Conservation (phyloP, 1,284 basidiomycete genomes). For the Cryptococcus sp. region DNA sequence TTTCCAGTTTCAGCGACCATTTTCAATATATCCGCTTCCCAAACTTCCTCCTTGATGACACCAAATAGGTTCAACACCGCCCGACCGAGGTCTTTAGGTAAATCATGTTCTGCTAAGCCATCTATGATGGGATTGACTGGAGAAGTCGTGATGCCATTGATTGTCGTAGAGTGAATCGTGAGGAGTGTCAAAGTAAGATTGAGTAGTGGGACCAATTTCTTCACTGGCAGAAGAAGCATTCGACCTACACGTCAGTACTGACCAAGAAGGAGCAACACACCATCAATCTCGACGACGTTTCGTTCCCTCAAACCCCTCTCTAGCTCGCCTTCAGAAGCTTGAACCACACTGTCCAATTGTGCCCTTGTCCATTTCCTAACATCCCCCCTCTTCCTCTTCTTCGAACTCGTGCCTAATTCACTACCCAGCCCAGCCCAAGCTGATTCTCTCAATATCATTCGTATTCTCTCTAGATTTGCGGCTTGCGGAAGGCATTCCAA, state of each 20-base stretch:
- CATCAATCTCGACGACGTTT: conserved; percentile 69
- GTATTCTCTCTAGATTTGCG: conserved; percentile 67
- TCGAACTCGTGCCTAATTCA: conserved; percentile 1
- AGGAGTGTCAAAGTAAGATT: conserved; percentile 66
- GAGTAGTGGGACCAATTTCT: conserved; percentile 64
- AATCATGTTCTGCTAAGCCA: conserved; percentile 58
- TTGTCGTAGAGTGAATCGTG: conserved; percentile 28
- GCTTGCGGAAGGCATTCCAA: conserved; percentile 69
- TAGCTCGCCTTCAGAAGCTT: conserved; percentile 58
- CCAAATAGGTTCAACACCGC: conserved; percentile 81
- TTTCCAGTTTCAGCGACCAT: conserved; percentile 48
- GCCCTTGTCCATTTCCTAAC: conserved; percentile 33
- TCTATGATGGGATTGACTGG: conserved; percentile 52
- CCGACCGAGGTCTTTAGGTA: conserved; percentile 57
- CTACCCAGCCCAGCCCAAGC: conserved; percentile 56
- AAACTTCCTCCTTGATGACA: conserved; percentile 43
- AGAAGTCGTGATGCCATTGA: conserved; percentile 38
- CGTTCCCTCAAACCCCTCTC: conserved; percentile 41
- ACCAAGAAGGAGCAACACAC: conserved; percentile 46
- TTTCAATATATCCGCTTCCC: conserved; percentile 26
- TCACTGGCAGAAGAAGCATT: conserved; percentile 54
- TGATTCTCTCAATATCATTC: conserved; percentile 57
- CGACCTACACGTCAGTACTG: conserved; percentile 15
- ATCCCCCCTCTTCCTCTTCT: conserved; percentile 17
- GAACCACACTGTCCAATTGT: conserved; percentile 61